phyloP scores from a whole-genome alignment of 768 basidiomycete species.

The Postia placenta region DNA sequence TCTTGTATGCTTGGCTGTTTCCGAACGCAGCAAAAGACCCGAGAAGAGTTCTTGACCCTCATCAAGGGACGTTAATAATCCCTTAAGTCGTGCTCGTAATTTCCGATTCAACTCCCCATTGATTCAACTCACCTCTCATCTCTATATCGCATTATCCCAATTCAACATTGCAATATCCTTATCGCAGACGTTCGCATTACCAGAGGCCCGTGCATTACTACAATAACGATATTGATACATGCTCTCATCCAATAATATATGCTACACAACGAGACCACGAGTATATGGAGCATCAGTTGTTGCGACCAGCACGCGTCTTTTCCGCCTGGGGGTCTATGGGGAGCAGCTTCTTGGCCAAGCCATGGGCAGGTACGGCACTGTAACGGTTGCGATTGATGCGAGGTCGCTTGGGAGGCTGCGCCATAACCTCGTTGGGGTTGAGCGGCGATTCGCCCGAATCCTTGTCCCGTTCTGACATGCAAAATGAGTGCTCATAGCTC shows the following conservation, averaged over 20 bases:
- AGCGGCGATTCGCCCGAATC: constrained; percentile 34
- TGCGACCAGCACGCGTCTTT: constrained; percentile 45
- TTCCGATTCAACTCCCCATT: constrained; percentile 46
- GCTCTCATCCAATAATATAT: background rate
- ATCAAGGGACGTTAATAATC: constrained; percentile 46
- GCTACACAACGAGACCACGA: constrained; percentile 10
- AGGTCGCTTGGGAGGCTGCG: constrained; percentile 51
- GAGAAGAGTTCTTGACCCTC: constrained; percentile 91
- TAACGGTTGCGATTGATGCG: constrained; percentile 54
- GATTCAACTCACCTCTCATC: constrained; percentile 7
- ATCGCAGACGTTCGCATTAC: background rate
- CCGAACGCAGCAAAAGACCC: constrained; percentile 96
- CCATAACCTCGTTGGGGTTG: constrained; percentile 30
- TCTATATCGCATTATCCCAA: constrained; percentile 13
- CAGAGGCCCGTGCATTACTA: background rate
- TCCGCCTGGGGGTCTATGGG: constrained; percentile 61
- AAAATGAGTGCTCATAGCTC: background rate
- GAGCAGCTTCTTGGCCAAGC: constrained; percentile 50
- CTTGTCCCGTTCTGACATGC: constrained; percentile 56
- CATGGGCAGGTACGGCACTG: constrained; percentile 25
- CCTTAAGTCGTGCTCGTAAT: constrained; percentile 3
- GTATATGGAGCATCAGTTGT: constrained; percentile 36
- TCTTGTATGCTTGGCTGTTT: constrained; percentile 99
- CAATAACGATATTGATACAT: constrained; percentile 2
- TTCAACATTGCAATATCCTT: constrained; percentile 19